Evolutionary conservation across 441 rosid genomes (phyloP).

Genomic region (Gossypium davidsonii): DNA sequence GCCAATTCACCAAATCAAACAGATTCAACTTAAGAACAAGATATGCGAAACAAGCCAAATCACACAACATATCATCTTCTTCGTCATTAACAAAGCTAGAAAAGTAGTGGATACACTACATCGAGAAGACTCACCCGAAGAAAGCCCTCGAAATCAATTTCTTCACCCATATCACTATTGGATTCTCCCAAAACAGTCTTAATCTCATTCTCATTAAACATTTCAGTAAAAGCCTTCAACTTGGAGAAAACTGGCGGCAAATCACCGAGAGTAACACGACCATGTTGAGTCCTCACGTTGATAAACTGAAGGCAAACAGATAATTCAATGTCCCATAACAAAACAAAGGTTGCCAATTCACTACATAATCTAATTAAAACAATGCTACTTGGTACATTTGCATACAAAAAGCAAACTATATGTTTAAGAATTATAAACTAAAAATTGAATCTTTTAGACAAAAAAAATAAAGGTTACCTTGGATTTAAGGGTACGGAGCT

Average conservation of each 20-base stretch:
- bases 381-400: neutral
- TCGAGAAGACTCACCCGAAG: conserved; percentile 56
- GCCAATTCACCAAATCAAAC: conserved; percentile 18
- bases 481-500: conserved; percentile 86
- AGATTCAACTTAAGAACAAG: neutral
- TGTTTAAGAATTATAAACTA: neutral
- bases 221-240: conserved; percentile 61
- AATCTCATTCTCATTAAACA: conserved; percentile 60
- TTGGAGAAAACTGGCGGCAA: conserved; percentile 62
- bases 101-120: neutral
- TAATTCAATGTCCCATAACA: conserved; percentile 6
- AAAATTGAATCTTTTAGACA: neutral
- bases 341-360: conserved; percentile 1
- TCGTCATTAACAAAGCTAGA: neutral
- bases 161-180: conserved; percentile 36
- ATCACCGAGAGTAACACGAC: conserved; percentile 52
- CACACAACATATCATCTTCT: neutral
- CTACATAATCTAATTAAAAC: neutral
- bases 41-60: neutral
- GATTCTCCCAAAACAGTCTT: conserved; percentile 50
- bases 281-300: conserved; percentile 48
- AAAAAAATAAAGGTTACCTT: conserved; percentile 35
- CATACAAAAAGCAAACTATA: neutral
- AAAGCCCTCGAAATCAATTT: conserved; percentile 82
- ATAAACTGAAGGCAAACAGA: conserved; percentile 38